Evolutionary conservation across 1,284 basidiomycete genomes (phyloP), one percentile per base, ranked within the genome.

Genomic region (Puccinia hordei): DNA sequence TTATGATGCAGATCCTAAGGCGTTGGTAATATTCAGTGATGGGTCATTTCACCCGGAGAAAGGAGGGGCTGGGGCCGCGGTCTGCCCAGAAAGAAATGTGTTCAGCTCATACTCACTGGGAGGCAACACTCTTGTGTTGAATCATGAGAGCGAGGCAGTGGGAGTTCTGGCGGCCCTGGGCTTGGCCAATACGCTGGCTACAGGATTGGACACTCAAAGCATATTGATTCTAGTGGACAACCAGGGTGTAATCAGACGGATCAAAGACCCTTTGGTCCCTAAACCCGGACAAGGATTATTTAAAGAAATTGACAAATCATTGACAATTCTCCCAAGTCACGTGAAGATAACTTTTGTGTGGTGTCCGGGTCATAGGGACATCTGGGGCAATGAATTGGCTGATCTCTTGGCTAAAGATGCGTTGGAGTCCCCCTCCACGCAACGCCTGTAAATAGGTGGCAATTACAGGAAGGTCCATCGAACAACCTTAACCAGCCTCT

Each of bases 21-120:
- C 61, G 2, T 3, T 65, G 19, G 15, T 65, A 6, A 9, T 65
- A 13, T 65, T 65, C 61, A 65, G 61, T 65, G 66, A 69, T 51
- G 66, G 66, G 24, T 69, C 44, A 19, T 69, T 49, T 49, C 24
- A 49, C 66, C 41, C 66, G 46, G 66, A 49, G 9, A 69, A 51
- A 19, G 66, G 66, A 3, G 65, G 65, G 38, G 65, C 65, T 2
- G 38, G 65, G 2, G 65, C 65, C 8, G 65, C 65, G 4, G 38
- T 68, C 5, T 68, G 65, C 65, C 65, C 65, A 9, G 24, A n/a
- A 2, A 24, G 15, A 9, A 27, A 49, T 30, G n/a, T 46, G 24
- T 69, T 49, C 66, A 27, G 41, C 66, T 24, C 66, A 3, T 27
- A n/a, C 44, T n/a, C n/a, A 5, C 46, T 68, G 10, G 66, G 66